These are phyloP conservation scores for Ephemerocybe angulata DNA, from an alignment of 768 basidiomycete species.

Conservation along the genomic window DNA sequence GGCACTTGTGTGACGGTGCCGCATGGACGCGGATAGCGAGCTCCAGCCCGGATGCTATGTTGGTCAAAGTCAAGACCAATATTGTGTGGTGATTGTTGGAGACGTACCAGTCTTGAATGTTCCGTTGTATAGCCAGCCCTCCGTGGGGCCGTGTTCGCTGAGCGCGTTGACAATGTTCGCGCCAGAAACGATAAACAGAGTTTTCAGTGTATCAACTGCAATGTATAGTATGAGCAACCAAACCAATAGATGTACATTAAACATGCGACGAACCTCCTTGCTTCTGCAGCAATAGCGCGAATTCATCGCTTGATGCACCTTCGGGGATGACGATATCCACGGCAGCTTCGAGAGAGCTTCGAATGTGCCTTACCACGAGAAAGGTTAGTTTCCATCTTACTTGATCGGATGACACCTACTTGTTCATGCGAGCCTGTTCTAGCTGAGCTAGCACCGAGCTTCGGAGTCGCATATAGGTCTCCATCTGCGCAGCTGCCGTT, in stretches of 20 bases:
- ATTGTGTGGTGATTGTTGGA: neutral
- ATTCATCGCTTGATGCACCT: constrained; percentile 17
- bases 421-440: constrained; percentile 72
- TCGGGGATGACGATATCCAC: constrained; percentile 58
- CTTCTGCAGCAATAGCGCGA: constrained; percentile 35
- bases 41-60: constrained; percentile 23
- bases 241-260: neutral
- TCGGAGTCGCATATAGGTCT: constrained; percentile 56
- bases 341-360: constrained; percentile 73
- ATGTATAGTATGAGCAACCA: constrained; percentile 26
- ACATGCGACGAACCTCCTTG: constrained; percentile 26
- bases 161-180: constrained; percentile 49
- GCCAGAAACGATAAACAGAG: constrained; percentile 79
- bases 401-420: constrained; percentile 42
- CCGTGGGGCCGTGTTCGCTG: constrained; percentile 34
- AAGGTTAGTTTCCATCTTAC: neutral
- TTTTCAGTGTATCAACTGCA: constrained; percentile 62
- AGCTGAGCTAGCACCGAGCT: constrained; percentile 59
- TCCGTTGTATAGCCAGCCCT: constrained; percentile 48
- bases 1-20: constrained; percentile 67
- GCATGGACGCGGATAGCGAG: constrained; percentile 58
- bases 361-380: constrained; percentile 49
- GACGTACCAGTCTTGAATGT: constrained; percentile 43
- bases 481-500: constrained; percentile 60
- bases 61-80: neutral